Percentiles rank a stretch among this genome's conserved stretches.
Evolutionary conservation across 2,329 filamentous ascomycete species (phyloP).

Genomic region (Cordyceps sp.): DNA sequence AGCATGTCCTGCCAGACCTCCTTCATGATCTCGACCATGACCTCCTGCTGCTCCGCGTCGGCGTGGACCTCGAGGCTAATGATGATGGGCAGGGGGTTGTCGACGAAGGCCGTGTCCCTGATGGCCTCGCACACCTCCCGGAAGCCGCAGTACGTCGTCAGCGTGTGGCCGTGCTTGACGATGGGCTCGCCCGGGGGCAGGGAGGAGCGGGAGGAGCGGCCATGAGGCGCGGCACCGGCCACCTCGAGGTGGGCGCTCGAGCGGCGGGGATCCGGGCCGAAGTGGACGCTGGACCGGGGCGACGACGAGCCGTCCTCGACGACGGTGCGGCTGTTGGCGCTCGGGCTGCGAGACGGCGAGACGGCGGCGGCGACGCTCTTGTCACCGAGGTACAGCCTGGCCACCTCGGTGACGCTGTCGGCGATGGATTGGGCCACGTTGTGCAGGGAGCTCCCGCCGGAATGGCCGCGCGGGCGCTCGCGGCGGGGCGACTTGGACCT

Average conservation of each 20-base stretch:
- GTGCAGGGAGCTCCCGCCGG: slow-evolving; percentile 27
- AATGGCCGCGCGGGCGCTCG: slow-evolving; percentile 29
- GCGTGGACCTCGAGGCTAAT: slow-evolving; percentile 88
- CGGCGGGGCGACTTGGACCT: slow-evolving; percentile 20
- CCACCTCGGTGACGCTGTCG: slow-evolving; percentile 16
- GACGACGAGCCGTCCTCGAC: slow-evolving; percentile 11
- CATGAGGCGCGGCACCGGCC: slow-evolving; percentile 6
- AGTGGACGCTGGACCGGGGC: slow-evolving; percentile 13
- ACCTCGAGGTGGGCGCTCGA: slow-evolving; percentile 17
- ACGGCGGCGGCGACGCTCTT: slow-evolving; percentile 4
- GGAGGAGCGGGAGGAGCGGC: slow-evolving; percentile 5
- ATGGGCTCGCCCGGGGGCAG: slow-evolving; percentile 47
- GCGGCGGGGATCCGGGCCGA: slow-evolving; percentile 13
- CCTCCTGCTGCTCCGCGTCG: slow-evolving; percentile 63
- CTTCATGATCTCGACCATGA: slow-evolving; percentile 89
- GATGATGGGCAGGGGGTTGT: slow-evolving; percentile 66
- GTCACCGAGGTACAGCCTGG: slow-evolving; percentile 12
- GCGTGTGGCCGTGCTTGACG: slow-evolving; percentile 68
- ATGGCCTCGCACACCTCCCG: slow-evolving; percentile 73
- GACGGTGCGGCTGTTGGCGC: slow-evolving; percentile 16
- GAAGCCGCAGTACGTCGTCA: slow-evolving; percentile 76
- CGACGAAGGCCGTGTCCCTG: slow-evolving; percentile 59
- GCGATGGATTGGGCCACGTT: slow-evolving; percentile 24
- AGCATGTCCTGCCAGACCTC: slow-evolving; percentile 69
- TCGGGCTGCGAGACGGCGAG: slow-evolving; percentile 24